These are phyloP conservation scores for Colletotrichum theobromicola DNA, from an alignment of 2,329 filamentous ascomycete genomes.

Conservation along the genomic window DNA sequence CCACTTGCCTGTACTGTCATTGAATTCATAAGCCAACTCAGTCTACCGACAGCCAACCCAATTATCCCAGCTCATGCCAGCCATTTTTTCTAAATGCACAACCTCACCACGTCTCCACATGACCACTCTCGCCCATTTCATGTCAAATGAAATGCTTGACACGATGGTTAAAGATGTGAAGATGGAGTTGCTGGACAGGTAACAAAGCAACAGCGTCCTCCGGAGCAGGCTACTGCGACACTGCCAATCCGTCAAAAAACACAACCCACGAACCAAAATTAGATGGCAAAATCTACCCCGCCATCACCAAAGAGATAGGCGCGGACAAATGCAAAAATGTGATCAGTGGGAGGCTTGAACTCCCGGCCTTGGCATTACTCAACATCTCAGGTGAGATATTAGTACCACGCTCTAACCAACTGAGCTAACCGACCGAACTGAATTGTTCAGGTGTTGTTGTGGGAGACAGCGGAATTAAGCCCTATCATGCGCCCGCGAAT, in stretches of 20 bases:
- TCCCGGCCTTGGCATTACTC: conserved; percentile 18
- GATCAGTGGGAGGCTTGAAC: conserved; percentile 21
- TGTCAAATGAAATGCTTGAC: not conserved
- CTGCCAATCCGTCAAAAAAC: not conserved
- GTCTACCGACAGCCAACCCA: not conserved
- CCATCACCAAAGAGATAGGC: not conserved
- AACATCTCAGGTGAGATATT: conserved; percentile 12
- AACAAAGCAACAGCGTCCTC: not conserved
- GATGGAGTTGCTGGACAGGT: not conserved
- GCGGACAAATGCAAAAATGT: not conserved
- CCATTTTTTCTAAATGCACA: too few relatives aligned
- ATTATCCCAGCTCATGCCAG: not conserved
- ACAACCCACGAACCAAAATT: not conserved
- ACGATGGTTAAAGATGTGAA: too few relatives aligned
- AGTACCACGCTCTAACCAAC: conserved; percentile 22
- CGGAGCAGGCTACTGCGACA: not conserved
- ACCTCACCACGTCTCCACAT: not conserved
- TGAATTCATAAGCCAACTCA: not conserved
- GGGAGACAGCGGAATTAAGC: not conserved
- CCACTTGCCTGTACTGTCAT: not conserved
- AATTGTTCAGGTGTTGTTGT: not conserved
- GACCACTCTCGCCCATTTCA: not conserved
- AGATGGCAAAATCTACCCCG: not conserved
- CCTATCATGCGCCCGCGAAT: not conserved
- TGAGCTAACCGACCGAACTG: conserved; percentile 16